Conservation (phyloP, 805 yeast species). For the Starmerella stellata region DNA sequence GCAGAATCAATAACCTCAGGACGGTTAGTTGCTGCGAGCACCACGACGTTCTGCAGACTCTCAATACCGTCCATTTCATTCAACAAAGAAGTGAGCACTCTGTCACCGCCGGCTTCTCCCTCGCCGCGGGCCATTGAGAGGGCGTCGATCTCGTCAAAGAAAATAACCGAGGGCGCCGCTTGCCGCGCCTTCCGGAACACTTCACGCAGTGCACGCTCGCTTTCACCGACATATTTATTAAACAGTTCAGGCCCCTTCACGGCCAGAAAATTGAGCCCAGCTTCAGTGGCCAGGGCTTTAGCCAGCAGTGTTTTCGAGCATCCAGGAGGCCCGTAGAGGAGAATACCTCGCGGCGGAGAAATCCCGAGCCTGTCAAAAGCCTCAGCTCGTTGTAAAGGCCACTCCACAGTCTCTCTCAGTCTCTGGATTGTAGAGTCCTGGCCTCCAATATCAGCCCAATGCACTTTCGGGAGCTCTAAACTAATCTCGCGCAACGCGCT, state of each 20-base stretch:
- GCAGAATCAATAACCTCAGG: constrained; percentile 92
- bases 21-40: constrained; percentile 90
- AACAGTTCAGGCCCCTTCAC: constrained; percentile 95
- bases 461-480: constrained; percentile 81
- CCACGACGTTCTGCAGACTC: constrained; percentile 77
- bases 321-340: constrained; percentile 95
- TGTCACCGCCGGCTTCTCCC: constrained; percentile 46
- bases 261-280: constrained; percentile 82
- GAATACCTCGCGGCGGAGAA: constrained; percentile 78
- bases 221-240: constrained; percentile 90
- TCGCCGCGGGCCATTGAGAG: constrained; percentile 54
- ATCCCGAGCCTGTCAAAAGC: constrained; percentile 65
- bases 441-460: constrained; percentile 93
- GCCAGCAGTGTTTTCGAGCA: constrained; percentile 92
- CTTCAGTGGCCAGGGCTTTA: constrained; percentile 86
- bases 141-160: constrained; percentile 95
- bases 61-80: constrained; percentile 97
- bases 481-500: constrained; percentile 95
- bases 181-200: constrained; percentile 85
- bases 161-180: constrained; percentile 83
- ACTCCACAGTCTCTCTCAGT: constrained; percentile 73
- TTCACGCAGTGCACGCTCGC: constrained; percentile 83
- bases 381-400: constrained; percentile 70
- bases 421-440: constrained; percentile 67
- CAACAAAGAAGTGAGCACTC: constrained; percentile 74